Conservation (phyloP, 1,284 basidiomycete genomes). For the Cerrena zonata region DNA sequence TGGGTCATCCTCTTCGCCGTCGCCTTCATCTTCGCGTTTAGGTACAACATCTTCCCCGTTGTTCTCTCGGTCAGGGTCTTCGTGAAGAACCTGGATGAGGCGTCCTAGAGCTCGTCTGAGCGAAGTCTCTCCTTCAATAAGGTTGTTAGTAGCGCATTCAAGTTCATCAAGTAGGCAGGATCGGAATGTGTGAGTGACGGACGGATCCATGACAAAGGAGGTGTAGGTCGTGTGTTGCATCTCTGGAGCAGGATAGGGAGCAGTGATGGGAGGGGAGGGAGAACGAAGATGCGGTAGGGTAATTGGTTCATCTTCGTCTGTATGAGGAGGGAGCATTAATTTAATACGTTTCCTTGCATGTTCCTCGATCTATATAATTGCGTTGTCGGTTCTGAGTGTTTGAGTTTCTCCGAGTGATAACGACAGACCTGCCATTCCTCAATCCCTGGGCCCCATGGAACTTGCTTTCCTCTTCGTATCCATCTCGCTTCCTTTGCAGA, state of each 20-base stretch:
- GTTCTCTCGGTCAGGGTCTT: slow-evolving; percentile 41
- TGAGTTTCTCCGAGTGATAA: background rate
- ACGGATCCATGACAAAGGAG: slow-evolving; percentile 78
- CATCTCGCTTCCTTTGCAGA: slow-evolving; percentile 61
- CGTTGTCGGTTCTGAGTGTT: background rate
- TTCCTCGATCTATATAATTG: slow-evolving; percentile 59
- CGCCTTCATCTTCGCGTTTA: slow-evolving; percentile 55
- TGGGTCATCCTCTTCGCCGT: slow-evolving; percentile 48
- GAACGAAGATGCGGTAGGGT: slow-evolving; percentile 41
- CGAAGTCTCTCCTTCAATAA: slow-evolving; percentile 71
- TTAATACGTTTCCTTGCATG: slow-evolving; percentile 73
- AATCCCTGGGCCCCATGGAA: slow-evolving; percentile 70
- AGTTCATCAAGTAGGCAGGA: slow-evolving; percentile 70
- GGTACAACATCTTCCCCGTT: slow-evolving; percentile 40
- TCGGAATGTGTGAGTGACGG: slow-evolving; percentile 76
- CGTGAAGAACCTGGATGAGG: slow-evolving; percentile 72
- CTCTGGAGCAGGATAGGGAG: slow-evolving; percentile 65
- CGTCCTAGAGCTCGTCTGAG: slow-evolving; percentile 67
- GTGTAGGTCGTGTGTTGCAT: slow-evolving; percentile 65
- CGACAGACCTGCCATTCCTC: slow-evolving; percentile 74
- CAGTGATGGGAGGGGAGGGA: slow-evolving; percentile 39
- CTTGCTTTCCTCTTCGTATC: slow-evolving; percentile 71
- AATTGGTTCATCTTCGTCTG: slow-evolving; percentile 35
- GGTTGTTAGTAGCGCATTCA: slow-evolving; percentile 68
- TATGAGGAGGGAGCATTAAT: slow-evolving; percentile 45